phyloP scores from a whole-genome alignment of 805 yeast genomes.

The Starmerella floricola region DNA sequence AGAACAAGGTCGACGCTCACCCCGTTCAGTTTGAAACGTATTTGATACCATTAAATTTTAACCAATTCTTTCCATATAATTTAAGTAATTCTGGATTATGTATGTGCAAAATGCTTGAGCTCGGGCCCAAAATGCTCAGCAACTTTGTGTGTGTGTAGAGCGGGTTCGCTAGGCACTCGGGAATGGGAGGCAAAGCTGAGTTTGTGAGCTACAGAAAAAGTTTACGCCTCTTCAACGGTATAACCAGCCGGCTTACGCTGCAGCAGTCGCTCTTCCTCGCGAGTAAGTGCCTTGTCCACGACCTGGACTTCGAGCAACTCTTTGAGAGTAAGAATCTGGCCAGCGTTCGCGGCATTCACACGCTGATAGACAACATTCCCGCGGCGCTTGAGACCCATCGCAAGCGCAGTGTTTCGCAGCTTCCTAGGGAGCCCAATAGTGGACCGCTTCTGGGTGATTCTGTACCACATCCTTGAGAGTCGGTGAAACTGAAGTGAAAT shows the following conservation, averaged over 20 bases:
- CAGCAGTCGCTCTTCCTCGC: constrained; percentile 33
- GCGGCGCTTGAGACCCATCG: constrained; percentile 64
- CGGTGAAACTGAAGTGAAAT: constrained; percentile 5
- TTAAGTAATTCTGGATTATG: no score
- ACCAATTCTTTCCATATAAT: no score
- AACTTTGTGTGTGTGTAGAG: neutral
- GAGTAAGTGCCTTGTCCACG: constrained; percentile 42
- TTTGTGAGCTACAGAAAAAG: neutral
- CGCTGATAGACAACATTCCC: constrained; percentile 62
- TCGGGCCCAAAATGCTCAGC: constrained; percentile 2
- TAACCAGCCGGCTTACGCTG: constrained; percentile 27
- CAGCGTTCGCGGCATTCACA: constrained; percentile 71
- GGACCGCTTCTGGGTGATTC: constrained; percentile 68
- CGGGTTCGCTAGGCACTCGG: neutral
- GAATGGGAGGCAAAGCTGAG: neutral
- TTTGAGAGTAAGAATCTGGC: constrained; percentile 68
- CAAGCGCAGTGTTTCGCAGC: constrained; percentile 49
- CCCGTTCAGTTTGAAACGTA: constrained; percentile 8
- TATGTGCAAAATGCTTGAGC: no score
- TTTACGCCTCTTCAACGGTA: constrained; percentile 20
- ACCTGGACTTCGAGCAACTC: constrained; percentile 77
- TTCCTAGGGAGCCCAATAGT: constrained; percentile 72
- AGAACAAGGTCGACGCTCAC: neutral
- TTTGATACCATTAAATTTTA: neutral
- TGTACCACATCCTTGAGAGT: constrained; percentile 21